Percentiles rank a stretch among this genome's conserved stretches.
phyloP scores from a whole-genome alignment of 2,329 filamentous ascomycete genomes.

The Hypoxylon sp. region DNA sequence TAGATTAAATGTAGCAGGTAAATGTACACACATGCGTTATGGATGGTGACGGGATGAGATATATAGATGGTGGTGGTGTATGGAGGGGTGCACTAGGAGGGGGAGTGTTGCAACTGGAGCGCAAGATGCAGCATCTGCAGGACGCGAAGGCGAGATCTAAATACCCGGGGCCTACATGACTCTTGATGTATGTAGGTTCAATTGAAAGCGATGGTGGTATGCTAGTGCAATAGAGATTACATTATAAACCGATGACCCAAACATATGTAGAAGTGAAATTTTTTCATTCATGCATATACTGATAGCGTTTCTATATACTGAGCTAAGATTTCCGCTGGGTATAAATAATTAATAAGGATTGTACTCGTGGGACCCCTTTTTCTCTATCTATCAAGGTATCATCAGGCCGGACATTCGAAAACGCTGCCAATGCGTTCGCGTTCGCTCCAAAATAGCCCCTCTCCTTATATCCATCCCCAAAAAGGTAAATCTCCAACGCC shows the following conservation, averaged over 20 bases:
- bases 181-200: background rate
- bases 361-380: conserved; percentile 9
- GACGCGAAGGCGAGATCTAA: conserved; percentile 1
- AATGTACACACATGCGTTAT: background rate
- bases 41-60: background rate
- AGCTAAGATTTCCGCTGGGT: conserved; percentile 14
- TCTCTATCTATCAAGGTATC: conserved; percentile 20
- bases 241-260: too few relatives aligned
- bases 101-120: conserved; percentile 15
- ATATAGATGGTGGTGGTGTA: conserved; percentile 1
- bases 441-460: conserved; percentile 3
- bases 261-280: conserved; percentile 9
- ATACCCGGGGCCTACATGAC: background rate
- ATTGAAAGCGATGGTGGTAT: background rate
- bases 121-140: conserved; percentile 9
- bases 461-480: too few relatives aligned
- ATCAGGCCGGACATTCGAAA: conserved; percentile 5
- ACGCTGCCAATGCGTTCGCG: conserved; percentile 1
- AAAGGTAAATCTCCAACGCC: conserved; percentile 15
- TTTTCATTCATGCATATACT: conserved; percentile 7
- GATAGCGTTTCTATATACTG: conserved; percentile 16
- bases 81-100: too few relatives aligned
- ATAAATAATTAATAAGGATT: conserved; percentile 23
- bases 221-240: too few relatives aligned
- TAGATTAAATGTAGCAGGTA: conserved; percentile 1